phyloP scores from a whole-genome alignment of 2,329 filamentous ascomycete genomes.

The Neofusicoccum umdonicola region DNA sequence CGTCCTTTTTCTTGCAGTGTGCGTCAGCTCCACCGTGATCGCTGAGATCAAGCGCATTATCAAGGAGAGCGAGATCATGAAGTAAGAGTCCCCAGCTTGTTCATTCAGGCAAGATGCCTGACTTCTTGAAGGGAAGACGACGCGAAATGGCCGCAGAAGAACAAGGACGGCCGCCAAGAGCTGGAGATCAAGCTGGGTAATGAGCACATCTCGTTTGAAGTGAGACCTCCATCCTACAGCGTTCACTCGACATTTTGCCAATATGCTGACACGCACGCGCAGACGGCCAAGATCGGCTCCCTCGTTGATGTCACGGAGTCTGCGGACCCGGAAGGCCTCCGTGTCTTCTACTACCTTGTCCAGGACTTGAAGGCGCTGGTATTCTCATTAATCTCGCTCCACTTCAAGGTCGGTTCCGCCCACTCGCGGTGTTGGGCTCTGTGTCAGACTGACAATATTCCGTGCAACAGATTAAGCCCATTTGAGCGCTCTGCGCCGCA shows the following conservation, averaged over 20 bases:
- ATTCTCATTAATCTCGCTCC: constrained; percentile 91
- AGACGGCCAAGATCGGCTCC: constrained; percentile 98
- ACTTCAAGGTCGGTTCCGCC: constrained; percentile 72
- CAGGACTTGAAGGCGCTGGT: constrained; percentile 96
- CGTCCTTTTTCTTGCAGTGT: constrained; percentile 62
- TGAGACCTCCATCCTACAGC: constrained; percentile 39
- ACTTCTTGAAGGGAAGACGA: constrained; percentile 77
- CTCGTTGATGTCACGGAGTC: constrained; percentile 96
- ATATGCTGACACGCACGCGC: background rate
- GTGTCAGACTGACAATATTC: background rate
- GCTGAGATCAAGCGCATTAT: constrained; percentile 97
- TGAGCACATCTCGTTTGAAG: constrained; percentile 98
- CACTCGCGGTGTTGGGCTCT: background rate
- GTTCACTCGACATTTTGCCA: background rate
- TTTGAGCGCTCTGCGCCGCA: constrained; percentile 41
- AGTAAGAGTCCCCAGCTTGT: constrained; percentile 56
- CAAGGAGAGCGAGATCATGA: constrained; percentile 94
- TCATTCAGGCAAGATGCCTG: constrained; percentile 1
- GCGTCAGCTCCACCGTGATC: constrained; percentile 84
- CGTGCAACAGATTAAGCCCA: constrained; percentile 63
- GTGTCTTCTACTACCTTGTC: constrained; percentile 98
- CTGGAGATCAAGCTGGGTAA: constrained; percentile 90
- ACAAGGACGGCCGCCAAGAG: constrained; percentile 96
- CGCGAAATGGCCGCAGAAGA: constrained; percentile 97
- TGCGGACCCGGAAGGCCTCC: constrained; percentile 88